Base-by-base conservation (phyloP, 495 filamentous ascomycete species). In the Acidomyces sp. region DNA sequence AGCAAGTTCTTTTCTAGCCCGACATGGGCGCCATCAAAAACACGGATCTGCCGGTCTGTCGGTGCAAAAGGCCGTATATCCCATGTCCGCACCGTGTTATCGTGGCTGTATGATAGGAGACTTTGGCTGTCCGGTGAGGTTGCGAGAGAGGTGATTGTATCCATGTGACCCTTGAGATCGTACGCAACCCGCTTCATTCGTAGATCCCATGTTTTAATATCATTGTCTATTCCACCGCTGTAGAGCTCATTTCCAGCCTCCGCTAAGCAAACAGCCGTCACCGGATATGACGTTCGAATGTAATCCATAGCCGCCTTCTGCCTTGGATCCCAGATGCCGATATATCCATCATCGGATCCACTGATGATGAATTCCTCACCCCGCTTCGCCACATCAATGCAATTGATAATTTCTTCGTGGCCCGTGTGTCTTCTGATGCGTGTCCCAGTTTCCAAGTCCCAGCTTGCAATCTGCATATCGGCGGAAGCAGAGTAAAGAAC, bases 231-330 rank as follows among this genome's bases (percentile, higher is more conserved):
- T 7, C 86, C 82, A 25, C 90, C 90, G 13, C 80, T 86, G 58
- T 86, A 99, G 5, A 99, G 71, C 62, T 99, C 92, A 56, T 90
- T 94, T 12, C 88, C 90, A 13, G 85, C 84, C 61, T 94, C 87
- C 3, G 86, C 79, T 5, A 95, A 60, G 3, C 88, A 85, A 0
- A 96, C 78, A 0, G 87, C 82, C 0, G 88, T 95, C 48, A 99
- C 77, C 4, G 92, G 90, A 36, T 93, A 90, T 36, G 92, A 82
- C 0, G 87, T 94, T 55, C 88, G 74, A 37, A 96, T 75, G 55
- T 80, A 90, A 46, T 92, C 82, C 27, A 83, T 69, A 1, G 84
- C 86, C 30, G 81, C 71, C 57, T 95, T 99, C 43, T 87, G 82
- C 41, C 92, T 72, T 25, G 90, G 85, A 56, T 99, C 90, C 92